Evolutionary conservation across 306 rosid species (phyloP), one percentile per base, ranked within the genome.

Genomic region (Lathyrus aphaca): DNA sequence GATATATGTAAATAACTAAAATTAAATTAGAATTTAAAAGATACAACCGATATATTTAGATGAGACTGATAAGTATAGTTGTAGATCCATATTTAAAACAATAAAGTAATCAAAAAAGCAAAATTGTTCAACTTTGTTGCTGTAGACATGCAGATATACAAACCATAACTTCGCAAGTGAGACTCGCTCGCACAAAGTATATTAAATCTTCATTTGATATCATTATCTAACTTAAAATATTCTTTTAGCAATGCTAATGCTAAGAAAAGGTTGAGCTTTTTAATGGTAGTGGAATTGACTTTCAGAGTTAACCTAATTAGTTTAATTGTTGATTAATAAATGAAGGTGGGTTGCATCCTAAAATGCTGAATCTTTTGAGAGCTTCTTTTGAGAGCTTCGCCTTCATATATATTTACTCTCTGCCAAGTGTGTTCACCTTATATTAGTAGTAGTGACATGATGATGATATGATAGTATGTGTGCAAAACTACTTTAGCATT

Each of bases 1-100:
- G 58, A 50, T 54, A 50, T 54, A 17, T 69, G 80, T 53, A 60
- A 67, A 56, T 56, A 23, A 56, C 62, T 56, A 56, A 56, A 55
- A 35, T 60, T 58, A 40, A 35, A 74, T 18, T 61, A 13, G 74
- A 70, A 25, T 40, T 64, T 16, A 27, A 19, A 35, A 61, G 1
- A 64, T 37, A 25, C 8, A 74, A 75, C 21, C 51, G 66, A 18
- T 13, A 10, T 45, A 50, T 21, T 25, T 27, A 66, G 51, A 60
- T 38, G 39, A 35, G 8, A 35, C 39, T 35, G 10, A 35, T 35
- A 15, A 19, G 57, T 10, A 32, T 44, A 25, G 40, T 29, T 69
- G 35, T 64, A 14, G 48, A 19, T 49, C 57, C 45, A 74, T 35
- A 63, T 66, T 3, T 29, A 19, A 66, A 49, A 50, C 58, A 51